Conservation (phyloP, 148 eudicot species). For the Amaranthus cruentus region DNA sequence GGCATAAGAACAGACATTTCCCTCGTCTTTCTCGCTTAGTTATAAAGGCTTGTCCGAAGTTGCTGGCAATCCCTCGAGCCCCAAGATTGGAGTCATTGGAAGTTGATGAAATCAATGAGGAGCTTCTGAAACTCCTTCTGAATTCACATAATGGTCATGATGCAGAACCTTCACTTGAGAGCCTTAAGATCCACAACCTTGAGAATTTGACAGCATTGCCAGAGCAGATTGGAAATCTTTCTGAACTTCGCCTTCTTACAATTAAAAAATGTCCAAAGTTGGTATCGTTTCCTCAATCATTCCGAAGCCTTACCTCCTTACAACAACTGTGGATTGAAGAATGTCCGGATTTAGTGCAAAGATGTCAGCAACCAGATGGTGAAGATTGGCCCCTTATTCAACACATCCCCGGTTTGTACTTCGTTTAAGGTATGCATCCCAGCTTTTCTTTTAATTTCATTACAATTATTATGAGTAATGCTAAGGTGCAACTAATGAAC, state of each 20-base stretch:
- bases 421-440: too few species aligned
- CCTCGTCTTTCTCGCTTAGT: not conserved
- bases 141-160: not conserved
- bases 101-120: not conserved
- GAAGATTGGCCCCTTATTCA: constrained; percentile 17
- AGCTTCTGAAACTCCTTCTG: not conserved
- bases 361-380: constrained; percentile 10
- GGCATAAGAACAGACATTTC: not conserved
- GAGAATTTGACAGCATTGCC: not conserved
- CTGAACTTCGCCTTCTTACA: not conserved
- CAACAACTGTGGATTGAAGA: rapidly evolving
- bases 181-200: not conserved
- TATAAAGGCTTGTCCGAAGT: not conserved
- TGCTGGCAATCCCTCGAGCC: not conserved
- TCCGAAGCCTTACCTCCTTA: not conserved
- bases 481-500: too few species aligned
- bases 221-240: not conserved
- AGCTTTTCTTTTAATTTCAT: too few species aligned
- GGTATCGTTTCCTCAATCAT: constrained; percentile 1
- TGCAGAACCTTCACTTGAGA: constrained; percentile 9
- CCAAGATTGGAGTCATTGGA: not conserved
- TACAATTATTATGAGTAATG: too few species aligned
- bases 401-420: not conserved
- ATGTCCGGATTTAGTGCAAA: not conserved
- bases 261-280: not conserved